Base-by-base conservation (phyloP, 495 filamentous ascomycete genomes). In the Podospora pseudocomata region DNA sequence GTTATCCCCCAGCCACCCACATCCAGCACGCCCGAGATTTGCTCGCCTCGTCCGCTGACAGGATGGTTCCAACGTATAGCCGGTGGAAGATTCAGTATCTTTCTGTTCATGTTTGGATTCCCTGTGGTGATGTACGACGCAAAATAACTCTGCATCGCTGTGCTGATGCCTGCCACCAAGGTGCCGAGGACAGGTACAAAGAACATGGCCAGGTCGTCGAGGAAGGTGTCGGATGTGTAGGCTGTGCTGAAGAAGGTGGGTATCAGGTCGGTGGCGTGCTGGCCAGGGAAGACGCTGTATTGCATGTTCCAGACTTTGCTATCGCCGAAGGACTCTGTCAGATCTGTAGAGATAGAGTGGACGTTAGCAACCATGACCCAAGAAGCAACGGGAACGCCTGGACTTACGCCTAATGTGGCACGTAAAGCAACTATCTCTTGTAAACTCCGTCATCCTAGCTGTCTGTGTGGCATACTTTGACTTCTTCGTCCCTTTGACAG, bases 81-180 rank as follows among this genome's bases (percentile, higher is more conserved):
- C 1, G 78, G 75, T 28, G 79, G 76, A 5, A 80, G 23, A 61
- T 81, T 80, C 44, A 73, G 27, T 1, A 74, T 58, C 58, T 73
- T 74, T 5, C 76, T 74, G 39, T 76, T 71, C 4, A 70, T 77
- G 69, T 80, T 81, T 2, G 80, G 80, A 67, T 81, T 70, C 0
- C 80, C 80, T 2, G 71, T 77, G 3, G 72, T 60, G 27, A 80
- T 74, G 65, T 79, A 80, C 2, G 74, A 79, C 16, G 77, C 73
- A 54, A 82, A 72, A 60, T 82, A 81, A 53, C 73, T 77, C 67
- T 83, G 80, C 71, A 81, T 72, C 18, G 76, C 74, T 34, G 72
- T 67, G 62, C 77, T 78, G 66, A 83, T 70, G 44, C 76, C 76
- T 16, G 71, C 62, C 56, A 76, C 64, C n/a, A 79, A 71, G 19